Percentiles rank a stretch among this genome's conserved stretches.
Evolutionary conservation across 176 grass and related monocot genomes (phyloP).

Genomic region (Puya raimondii): DNA sequence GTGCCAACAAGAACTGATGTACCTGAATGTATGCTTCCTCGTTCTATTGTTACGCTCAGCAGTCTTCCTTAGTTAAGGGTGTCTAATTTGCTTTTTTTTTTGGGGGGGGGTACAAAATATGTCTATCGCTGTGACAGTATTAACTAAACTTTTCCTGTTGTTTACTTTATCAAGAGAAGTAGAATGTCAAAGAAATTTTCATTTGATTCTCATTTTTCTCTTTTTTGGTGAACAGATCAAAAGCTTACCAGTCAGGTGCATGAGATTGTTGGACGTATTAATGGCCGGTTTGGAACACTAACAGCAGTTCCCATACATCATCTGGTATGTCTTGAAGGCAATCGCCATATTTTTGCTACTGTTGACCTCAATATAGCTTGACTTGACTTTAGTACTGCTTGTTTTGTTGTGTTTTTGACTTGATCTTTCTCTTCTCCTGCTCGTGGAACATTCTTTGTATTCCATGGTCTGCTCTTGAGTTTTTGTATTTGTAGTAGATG

Average conservation of each 20-base stretch:
- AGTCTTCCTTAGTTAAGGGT: too few relatives aligned
- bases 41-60: neutral
- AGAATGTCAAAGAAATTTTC: neutral
- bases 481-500: neutral
- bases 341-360: neutral
- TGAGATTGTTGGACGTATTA: constrained; percentile 99
- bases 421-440: neutral
- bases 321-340: constrained; percentile 43
- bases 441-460: neutral
- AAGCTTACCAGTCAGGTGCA: constrained; percentile 98
- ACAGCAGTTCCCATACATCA: constrained; percentile 98
- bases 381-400: too few relatives aligned
- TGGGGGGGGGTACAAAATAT: too few relatives aligned
- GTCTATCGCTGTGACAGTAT: too few relatives aligned
- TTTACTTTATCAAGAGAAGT: neutral
- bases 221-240: constrained; percentile 63
- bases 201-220: neutral
- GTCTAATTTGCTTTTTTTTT: too few relatives aligned
- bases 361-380: neutral
- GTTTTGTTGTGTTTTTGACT: neutral
- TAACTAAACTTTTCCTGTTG: neutral
- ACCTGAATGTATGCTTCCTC: constrained; percentile 71
- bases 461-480: neutral
- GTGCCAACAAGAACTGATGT: constrained; percentile 98
- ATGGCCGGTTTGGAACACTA: constrained; percentile 94